These are phyloP conservation scores for Cutaneotrichosporon sp. DNA, from an alignment of 1,284 basidiomycete species.

Conservation along the genomic window DNA sequence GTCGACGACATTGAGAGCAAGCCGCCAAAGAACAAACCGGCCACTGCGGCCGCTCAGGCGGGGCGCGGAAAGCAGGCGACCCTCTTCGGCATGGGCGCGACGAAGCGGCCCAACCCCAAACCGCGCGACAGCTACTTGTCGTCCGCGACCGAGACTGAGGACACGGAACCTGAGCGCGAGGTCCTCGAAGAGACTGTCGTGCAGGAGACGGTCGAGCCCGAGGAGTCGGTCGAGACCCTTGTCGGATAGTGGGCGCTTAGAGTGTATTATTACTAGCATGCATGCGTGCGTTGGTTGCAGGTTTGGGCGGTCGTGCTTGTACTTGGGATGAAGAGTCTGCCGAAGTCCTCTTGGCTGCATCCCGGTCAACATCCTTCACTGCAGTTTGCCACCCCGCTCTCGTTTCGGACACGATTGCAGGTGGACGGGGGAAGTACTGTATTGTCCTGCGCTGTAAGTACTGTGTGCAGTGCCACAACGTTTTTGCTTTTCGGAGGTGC, in stretches of 20 bases:
- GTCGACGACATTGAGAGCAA: constrained; percentile 54
- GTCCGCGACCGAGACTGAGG: constrained; percentile 15
- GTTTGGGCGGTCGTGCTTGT: no score
- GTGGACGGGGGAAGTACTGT: no score
- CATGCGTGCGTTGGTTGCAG: no score
- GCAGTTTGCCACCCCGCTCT: no score
- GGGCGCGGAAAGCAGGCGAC: constrained; percentile 49
- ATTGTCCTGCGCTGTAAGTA: no score
- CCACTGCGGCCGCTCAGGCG: not conserved
- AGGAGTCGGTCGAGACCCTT: constrained; percentile 1
- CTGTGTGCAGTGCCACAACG: no score
- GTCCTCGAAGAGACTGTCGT: constrained; percentile 27
- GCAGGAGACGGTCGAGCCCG: not conserved
- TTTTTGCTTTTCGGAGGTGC: no score
- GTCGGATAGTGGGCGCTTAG: not conserved
- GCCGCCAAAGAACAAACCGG: not conserved
- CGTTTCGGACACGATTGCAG: no score
- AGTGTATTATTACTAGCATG: not conserved
- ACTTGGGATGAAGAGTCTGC: no score
- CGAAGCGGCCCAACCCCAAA: not conserved
- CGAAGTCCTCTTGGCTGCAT: no score
- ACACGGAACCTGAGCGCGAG: constrained; percentile 19
- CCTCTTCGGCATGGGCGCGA: constrained; percentile 36
- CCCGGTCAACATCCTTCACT: no score
- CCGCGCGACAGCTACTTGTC: constrained; percentile 8